phyloP scores from a whole-genome alignment of 2,329 filamentous ascomycete genomes.

The Rachicladosporium sp. region DNA sequence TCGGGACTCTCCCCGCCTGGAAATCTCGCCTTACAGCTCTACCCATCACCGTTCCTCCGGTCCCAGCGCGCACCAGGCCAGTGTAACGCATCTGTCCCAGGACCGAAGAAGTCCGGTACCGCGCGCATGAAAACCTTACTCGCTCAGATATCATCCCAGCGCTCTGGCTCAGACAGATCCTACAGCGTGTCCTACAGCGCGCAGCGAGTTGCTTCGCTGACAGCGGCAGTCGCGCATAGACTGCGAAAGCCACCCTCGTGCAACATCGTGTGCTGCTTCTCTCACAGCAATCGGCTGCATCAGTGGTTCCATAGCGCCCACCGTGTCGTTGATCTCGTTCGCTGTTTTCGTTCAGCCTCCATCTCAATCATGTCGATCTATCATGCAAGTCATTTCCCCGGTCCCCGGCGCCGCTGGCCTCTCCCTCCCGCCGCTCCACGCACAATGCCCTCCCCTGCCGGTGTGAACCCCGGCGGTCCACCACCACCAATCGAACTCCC shows the following conservation, averaged over 20 bases:
- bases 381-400: slow-evolving; percentile 19
- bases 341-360: too few species aligned
- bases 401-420: slow-evolving; percentile 16
- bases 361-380: too few species aligned
- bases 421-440: slow-evolving; percentile 14
- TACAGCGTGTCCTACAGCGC: slow-evolving; percentile 2
- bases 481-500: slow-evolving; percentile 5
- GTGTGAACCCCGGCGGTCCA: slow-evolving; percentile 3
- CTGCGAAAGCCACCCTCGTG: too few species aligned
- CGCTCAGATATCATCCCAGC: neutral
- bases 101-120: slow-evolving; percentile 14
- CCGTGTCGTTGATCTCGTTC: too few species aligned
- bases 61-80: neutral
- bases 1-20: neutral
- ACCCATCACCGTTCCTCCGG: neutral
- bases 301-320: too few species aligned
- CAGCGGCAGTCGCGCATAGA: neutral
- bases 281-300: too few species aligned
- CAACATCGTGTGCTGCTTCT: too few species aligned
- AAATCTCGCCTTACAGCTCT: neutral
- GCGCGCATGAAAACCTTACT: slow-evolving; percentile 8
- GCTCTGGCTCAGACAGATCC: slow-evolving; percentile 3
- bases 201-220: neutral
- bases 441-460: too few species aligned
- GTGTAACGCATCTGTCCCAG: slow-evolving; percentile 1